These are phyloP conservation scores for Sherardia arvensis DNA, from an alignment of 257 asterid genomes.

Conservation along the genomic window DNA sequence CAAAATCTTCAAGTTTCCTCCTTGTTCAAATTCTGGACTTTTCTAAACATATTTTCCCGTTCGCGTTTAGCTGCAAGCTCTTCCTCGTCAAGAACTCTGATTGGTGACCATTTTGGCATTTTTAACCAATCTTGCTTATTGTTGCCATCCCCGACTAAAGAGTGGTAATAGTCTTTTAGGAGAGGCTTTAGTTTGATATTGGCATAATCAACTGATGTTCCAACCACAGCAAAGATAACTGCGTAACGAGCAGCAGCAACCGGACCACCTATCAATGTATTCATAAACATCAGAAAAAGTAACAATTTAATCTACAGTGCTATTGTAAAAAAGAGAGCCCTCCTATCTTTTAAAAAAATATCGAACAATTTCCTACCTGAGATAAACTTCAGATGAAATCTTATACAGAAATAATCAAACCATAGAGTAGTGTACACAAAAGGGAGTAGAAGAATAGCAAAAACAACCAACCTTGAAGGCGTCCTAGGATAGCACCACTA, in stretches of 20 bases:
- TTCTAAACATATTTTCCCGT: slow-evolving; percentile 49
- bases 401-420: neutral
- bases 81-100: slow-evolving; percentile 73
- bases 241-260: slow-evolving; percentile 76
- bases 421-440: neutral
- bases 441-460: neutral
- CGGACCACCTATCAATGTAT: slow-evolving; percentile 47
- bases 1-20: slow-evolving; percentile 39
- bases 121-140: slow-evolving; percentile 37
- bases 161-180: slow-evolving; percentile 24
- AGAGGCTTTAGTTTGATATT: slow-evolving; percentile 42
- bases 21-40: slow-evolving; percentile 50
- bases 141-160: slow-evolving; percentile 23
- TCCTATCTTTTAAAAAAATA: neutral
- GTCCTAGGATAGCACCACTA: slow-evolving; percentile 89
- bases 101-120: slow-evolving; percentile 95
- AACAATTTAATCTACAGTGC: too few species aligned
- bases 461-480: slow-evolving; percentile 58
- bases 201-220: slow-evolving; percentile 75
- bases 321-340: too few species aligned
- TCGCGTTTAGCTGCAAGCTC: slow-evolving; percentile 80
- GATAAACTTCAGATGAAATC: neutral
- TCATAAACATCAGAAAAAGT: neutral
- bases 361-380: neutral
- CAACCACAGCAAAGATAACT: slow-evolving; percentile 62